Percentiles rank a stretch among this genome's conserved stretches.
phyloP scores from a whole-genome alignment of 2,329 filamentous ascomycete genomes.

The Pseudogymnoascus sp. region DNA sequence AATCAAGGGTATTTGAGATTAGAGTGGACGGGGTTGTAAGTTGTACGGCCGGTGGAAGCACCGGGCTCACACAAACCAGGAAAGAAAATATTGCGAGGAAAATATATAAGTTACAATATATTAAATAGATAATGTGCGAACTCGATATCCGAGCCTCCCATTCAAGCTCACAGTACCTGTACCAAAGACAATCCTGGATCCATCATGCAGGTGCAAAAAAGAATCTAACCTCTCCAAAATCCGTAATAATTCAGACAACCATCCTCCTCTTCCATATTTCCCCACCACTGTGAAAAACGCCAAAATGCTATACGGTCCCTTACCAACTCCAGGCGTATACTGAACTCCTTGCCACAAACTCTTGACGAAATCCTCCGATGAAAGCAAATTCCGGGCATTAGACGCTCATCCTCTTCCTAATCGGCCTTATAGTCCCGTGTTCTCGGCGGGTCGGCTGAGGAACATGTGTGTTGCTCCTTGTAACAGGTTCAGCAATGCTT shows the following conservation, averaged over 20 bases:
- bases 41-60: neutral
- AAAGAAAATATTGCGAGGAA: neutral
- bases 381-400: neutral
- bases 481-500: neutral
- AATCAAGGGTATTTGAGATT: neutral
- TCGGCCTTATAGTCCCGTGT: neutral
- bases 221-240: neutral
- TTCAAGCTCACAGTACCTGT: neutral
- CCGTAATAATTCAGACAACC: neutral
- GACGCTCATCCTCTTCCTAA: neutral
- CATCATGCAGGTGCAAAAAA: neutral
- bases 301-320: neutral
- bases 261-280: neutral
- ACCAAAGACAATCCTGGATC: neutral
- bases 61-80: neutral
- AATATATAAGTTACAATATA: neutral
- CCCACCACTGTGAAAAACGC: neutral
- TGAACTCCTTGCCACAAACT: neutral
- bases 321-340: neutral
- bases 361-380: neutral
- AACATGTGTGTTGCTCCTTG: conserved; percentile 6
- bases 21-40: neutral
- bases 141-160: neutral
- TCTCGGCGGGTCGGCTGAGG: neutral
- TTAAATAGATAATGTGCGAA: neutral